These are phyloP conservation scores for Xanthoconium stramineum DNA, from an alignment of 768 basidiomycete species.

Conservation along the genomic window DNA sequence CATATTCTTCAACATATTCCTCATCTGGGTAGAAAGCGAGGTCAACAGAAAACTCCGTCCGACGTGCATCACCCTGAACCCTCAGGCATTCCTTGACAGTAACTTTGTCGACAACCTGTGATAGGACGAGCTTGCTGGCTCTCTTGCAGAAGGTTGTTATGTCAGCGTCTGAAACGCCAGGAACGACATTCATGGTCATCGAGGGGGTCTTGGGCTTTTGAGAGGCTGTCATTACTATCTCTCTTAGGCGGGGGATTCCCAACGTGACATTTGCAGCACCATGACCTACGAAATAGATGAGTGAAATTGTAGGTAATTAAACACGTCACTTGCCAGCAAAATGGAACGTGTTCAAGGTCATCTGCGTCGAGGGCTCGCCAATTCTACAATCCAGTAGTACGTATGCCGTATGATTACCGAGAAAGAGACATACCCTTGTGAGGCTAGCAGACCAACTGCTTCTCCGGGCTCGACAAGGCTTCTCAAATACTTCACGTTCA, in stretches of 20 bases:
- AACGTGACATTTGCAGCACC: constrained; percentile 99
- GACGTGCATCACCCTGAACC: constrained; percentile 62
- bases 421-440: constrained; percentile 74
- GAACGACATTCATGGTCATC: constrained; percentile 79
- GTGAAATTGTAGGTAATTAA: neutral
- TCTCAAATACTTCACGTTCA: constrained; percentile 91
- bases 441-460: constrained; percentile 95
- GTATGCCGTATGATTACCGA: neutral
- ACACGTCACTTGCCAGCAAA: constrained; percentile 71
- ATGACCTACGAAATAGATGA: constrained; percentile 59
- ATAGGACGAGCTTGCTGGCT: constrained; percentile 79
- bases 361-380: constrained; percentile 98
- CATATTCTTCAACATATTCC: constrained; percentile 84
- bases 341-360: constrained; percentile 99
- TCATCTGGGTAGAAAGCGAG: constrained; percentile 82
- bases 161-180: constrained; percentile 48
- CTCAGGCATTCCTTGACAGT: constrained; percentile 75
- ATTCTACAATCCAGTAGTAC: constrained; percentile 50
- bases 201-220: constrained; percentile 95
- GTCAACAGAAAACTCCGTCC: constrained; percentile 75
- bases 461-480: constrained; percentile 96
- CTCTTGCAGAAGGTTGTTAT: constrained; percentile 83
- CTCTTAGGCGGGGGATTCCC: constrained; percentile 96
- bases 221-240: constrained; percentile 99
- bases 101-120: constrained; percentile 84